Base-by-base conservation (phyloP, 192 early-diverging fungal genomes). In the Backusella mclennaniae region DNA sequence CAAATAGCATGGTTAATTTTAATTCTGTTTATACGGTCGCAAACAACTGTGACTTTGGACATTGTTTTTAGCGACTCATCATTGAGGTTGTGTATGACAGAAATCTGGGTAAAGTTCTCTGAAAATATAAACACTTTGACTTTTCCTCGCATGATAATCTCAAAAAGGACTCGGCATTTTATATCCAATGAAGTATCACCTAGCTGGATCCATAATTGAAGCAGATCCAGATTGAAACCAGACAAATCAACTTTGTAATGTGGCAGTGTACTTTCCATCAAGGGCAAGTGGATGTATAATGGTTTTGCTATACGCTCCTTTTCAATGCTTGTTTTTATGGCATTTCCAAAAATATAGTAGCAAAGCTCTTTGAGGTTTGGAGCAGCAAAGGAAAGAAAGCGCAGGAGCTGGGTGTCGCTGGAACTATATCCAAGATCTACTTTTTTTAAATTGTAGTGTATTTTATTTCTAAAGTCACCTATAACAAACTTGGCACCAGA, bases 291-390 rank as follows among this genome's bases (percentile, higher is more conserved):
- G 21, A 63, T 63, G 12, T 29, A 63, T 8, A 63, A 29, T 63
- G 56, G 56, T 12, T 63, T 63, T 11, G 26, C 23, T 1, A 3
- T 8, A 12, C 56, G 56, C 12, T 63, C 56, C 56, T 29, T 63
- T 63, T 63, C 56, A 1, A 63, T 29, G 26, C 56, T 63, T 23
- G 26, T 63, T 63, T 63, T 63, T 29, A 63, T 63, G 11, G 56
- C 56, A 63, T 63, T 63, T 63, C 56, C 56, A 63, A 63, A 63
- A 63, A 63, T 14, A 63, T 29, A 63, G 11, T 29, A 63, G 56
- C 23, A 14, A 63, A 63, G 21, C 56, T 63, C 56, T n/a, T 63
- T 63, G 23, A 63, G 11, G 2, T 63, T 63, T 14, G 56, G 56
- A 0, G 56, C 21, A 29, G 26, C 8, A 12, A 29, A 21, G 0